These are phyloP conservation scores for Areca catechu DNA, from an alignment of 176 grass and related monocot species.

Conservation along the genomic window DNA sequence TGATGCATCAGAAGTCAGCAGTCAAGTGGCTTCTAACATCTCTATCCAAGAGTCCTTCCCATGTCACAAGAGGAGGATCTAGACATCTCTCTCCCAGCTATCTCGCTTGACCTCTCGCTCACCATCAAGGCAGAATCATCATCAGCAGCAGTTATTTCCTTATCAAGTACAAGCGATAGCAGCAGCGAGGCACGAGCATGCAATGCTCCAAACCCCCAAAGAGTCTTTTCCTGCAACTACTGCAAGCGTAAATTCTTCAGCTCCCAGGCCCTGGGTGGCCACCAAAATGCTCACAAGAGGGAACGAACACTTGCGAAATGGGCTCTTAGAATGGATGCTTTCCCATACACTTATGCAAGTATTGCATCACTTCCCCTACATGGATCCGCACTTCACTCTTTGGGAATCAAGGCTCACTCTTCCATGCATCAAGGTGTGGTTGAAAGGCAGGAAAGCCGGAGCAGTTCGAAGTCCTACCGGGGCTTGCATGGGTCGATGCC, in stretches of 20 bases:
- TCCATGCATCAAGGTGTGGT: slow-evolving; percentile 21
- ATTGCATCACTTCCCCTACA: neutral
- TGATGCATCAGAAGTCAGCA: slow-evolving; percentile 8
- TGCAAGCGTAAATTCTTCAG: slow-evolving; percentile 40
- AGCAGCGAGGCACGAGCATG: neutral
- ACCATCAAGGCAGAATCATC: neutral
- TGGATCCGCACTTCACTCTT: neutral
- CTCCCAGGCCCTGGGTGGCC: slow-evolving; percentile 34
- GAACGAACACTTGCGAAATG: slow-evolving; percentile 32
- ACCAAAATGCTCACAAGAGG: slow-evolving; percentile 43
- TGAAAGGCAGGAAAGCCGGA: slow-evolving; percentile 5
- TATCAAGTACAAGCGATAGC: slow-evolving; percentile 11
- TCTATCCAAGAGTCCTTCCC: neutral
- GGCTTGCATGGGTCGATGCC: slow-evolving; percentile 41
- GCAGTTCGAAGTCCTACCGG: slow-evolving; percentile 10
- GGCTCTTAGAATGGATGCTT: slow-evolving; percentile 2
- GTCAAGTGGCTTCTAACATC: slow-evolving; percentile 5
- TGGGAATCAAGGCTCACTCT: slow-evolving; percentile 9
- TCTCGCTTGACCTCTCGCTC: slow-evolving; percentile 4
- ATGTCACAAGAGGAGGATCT: neutral
- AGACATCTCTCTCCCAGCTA: neutral
- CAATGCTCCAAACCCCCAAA: neutral
- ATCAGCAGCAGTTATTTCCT: neutral
- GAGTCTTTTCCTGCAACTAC: slow-evolving; percentile 38
- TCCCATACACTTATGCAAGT: neutral